Percentiles rank a stretch among this genome's conserved stretches.
These are phyloP conservation scores for Heliosperma pusillum DNA, from an alignment of 148 eudicot species.

Conservation along the genomic window DNA sequence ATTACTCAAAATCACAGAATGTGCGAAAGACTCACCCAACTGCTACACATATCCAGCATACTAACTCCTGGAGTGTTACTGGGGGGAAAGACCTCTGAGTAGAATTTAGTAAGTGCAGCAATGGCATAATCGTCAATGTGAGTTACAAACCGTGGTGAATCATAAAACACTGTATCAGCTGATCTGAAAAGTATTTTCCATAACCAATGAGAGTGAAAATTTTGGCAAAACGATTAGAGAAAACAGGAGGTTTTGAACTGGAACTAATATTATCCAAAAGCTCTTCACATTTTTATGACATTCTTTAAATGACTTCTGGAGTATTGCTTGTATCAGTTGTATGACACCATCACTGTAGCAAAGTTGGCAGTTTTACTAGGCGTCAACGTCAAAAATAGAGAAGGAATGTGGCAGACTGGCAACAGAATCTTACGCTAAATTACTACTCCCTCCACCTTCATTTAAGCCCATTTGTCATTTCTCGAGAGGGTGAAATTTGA, in stretches of 20 bases:
- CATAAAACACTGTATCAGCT: constrained; percentile 72
- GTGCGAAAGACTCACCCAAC: constrained; percentile 65
- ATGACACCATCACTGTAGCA: not conserved
- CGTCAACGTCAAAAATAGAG: not conserved
- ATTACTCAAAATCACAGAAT: not conserved
- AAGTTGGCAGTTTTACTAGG: not conserved
- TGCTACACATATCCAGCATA: constrained; percentile 91
- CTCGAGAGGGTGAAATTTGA: not conserved
- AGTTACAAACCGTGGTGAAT: constrained; percentile 92
- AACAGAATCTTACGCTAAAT: not conserved
- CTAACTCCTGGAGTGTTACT: constrained; percentile 80
- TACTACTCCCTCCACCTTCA: not conserved
- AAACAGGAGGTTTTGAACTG: not conserved
- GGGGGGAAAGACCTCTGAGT: constrained; percentile 82
- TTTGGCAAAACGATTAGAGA: not conserved
- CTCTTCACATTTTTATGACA: not conserved
- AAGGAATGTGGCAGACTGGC: too few species aligned
- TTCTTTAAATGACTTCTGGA: too few species aligned
- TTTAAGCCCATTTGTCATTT: not conserved
- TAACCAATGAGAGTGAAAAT: not conserved
- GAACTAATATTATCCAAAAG: not conserved
- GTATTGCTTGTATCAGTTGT: too few species aligned
- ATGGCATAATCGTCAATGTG: constrained; percentile 99
- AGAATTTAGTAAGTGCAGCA: constrained; percentile 83
- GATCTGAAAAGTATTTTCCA: constrained; percentile 47